Evolutionary conservation across 768 basidiomycete genomes (phyloP).

Genomic region (Leccinum rimulosum): DNA sequence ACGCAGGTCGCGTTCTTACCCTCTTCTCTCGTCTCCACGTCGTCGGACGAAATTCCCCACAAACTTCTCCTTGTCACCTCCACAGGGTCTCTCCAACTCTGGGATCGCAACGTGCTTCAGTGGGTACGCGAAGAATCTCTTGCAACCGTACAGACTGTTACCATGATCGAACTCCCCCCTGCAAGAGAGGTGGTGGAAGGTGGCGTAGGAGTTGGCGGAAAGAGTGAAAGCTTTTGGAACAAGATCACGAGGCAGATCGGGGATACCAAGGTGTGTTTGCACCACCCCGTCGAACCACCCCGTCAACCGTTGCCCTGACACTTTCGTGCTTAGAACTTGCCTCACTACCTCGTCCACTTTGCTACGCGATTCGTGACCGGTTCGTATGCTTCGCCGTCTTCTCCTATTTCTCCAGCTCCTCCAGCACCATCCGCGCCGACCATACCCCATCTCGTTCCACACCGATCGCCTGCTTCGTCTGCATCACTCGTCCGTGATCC

Average conservation of each 20-base stretch:
- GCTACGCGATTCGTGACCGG: conserved; percentile 68
- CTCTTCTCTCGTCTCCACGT: conserved; percentile 35
- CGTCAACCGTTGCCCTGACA: background rate
- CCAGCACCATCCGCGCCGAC: conserved; percentile 3
- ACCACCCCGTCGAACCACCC: background rate
- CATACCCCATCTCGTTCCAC: conserved; percentile 19
- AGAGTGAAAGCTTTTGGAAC: conserved; percentile 45
- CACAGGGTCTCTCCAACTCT: conserved; percentile 76
- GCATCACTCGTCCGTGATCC: conserved; percentile 59
- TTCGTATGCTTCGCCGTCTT: conserved; percentile 52
- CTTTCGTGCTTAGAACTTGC: conserved; percentile 53
- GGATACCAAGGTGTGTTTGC: conserved; percentile 51
- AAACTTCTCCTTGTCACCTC: conserved; percentile 58
- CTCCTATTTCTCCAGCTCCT: conserved; percentile 26
- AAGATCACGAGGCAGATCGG: conserved; percentile 55
- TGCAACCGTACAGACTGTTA: conserved; percentile 56
- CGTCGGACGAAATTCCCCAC: conserved; percentile 36
- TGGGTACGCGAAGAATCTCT: conserved; percentile 87
- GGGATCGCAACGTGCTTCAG: conserved; percentile 55
- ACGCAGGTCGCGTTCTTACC: conserved; percentile 50
- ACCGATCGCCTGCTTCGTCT: conserved; percentile 29
- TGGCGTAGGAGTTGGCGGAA: conserved; percentile 1
- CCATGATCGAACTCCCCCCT: conserved; percentile 80
- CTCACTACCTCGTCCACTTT: conserved; percentile 66
- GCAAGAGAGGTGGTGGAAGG: conserved; percentile 24